phyloP scores from a whole-genome alignment of 176 grass and related monocot species.

The Oryza meyeriana region DNA sequence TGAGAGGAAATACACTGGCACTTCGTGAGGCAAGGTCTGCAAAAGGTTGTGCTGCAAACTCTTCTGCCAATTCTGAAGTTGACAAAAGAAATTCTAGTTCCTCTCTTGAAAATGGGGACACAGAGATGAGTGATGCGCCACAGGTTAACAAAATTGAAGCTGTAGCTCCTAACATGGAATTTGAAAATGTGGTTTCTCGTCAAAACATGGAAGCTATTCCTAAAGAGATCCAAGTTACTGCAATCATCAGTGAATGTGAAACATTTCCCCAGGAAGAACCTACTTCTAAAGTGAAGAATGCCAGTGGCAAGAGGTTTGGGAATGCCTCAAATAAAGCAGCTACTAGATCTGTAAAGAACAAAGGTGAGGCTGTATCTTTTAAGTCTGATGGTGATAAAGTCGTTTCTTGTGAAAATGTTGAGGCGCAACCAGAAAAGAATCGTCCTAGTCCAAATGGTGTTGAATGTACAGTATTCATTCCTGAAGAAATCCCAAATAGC shows the following conservation, averaged over 20 bases:
- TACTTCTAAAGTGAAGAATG: constrained; percentile 27
- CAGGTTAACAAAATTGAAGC: constrained; percentile 20
- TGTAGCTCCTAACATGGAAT: constrained; percentile 1
- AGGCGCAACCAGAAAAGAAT: constrained; percentile 2
- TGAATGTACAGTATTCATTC: background rate
- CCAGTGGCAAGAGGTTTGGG: constrained; percentile 27
- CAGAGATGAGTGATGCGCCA: constrained; percentile 20
- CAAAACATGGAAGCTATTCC: constrained; percentile 28
- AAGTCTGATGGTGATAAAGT: constrained; percentile 21
- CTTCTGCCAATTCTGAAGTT: constrained; percentile 32
- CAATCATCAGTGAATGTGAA: background rate
- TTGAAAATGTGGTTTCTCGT: constrained; percentile 37
- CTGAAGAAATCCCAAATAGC: constrained; percentile 16
- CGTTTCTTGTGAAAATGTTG: constrained; percentile 38
- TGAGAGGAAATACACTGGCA: background rate
- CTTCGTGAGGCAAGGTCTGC: background rate
- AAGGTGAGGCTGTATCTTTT: constrained; percentile 11
- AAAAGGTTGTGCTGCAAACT: background rate
- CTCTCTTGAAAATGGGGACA: constrained; percentile 19
- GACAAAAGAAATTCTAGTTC: constrained; percentile 21
- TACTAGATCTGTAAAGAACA: background rate
- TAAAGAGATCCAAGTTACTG: constrained; percentile 26
- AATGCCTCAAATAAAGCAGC: constrained; percentile 5
- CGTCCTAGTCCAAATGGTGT: constrained; percentile 4
- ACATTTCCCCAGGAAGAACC: background rate